These are phyloP conservation scores for Dictyostelium discoideum DNA, from an alignment of 78 protist genomes.

Conservation along the genomic window dicty_2.7 NC_007088.5:6856501-6857000, in stretches of 20 bases:
- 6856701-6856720: constrained; percentile 77
- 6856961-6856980: constrained; percentile 93
- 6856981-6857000: constrained; percentile 97
- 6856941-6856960: constrained; percentile 98
- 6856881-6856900: constrained; percentile 96
- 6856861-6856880: constrained; percentile 98
- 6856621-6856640: neutral
- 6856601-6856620: neutral
- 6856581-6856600: neutral
- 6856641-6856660: neutral
- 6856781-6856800: constrained; percentile 98
- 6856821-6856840: constrained; percentile 98
- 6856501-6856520: neutral
- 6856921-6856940: constrained; percentile 94
- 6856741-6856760: constrained; percentile 46
- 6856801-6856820: constrained; percentile 98
- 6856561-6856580: too few relatives aligned
- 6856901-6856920: constrained; percentile 97
- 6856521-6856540: neutral
- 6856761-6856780: constrained; percentile 92
- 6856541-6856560: too few relatives aligned
- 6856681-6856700: constrained; percentile 48
- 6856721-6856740: constrained; percentile 38
- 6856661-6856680: neutral
- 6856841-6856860: constrained; percentile 93